Percentiles rank a stretch among this genome's conserved stretches.
Evolutionary conservation across 164 flowering plant genomes (phyloP).

Genomic region (Stephania japonica): DNA sequence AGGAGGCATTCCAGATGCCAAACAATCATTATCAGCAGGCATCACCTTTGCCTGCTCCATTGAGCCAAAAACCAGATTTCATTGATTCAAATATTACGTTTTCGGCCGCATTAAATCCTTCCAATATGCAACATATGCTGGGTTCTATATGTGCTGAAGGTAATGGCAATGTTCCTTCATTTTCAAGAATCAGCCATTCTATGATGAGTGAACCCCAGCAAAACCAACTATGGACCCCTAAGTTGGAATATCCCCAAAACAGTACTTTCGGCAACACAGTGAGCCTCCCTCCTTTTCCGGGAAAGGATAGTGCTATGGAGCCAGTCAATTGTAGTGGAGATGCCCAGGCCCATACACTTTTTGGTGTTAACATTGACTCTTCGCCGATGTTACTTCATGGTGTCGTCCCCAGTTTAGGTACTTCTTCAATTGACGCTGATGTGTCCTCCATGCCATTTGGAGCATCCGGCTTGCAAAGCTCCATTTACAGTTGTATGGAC

Average conservation of each 20-base stretch:
- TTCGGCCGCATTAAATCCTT: slow-evolving; percentile 32
- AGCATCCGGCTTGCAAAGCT: slow-evolving; percentile 51
- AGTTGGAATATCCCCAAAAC: slow-evolving; percentile 35
- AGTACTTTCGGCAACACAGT: slow-evolving; percentile 30
- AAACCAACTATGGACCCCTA: slow-evolving; percentile 46
- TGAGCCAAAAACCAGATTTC: slow-evolving; percentile 42
- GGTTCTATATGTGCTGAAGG: slow-evolving; percentile 47
- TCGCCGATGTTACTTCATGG: slow-evolving; percentile 48
- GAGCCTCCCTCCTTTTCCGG: slow-evolving; percentile 38
- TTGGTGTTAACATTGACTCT: slow-evolving; percentile 57
- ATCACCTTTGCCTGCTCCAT: slow-evolving; percentile 35
- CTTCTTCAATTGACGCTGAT: slow-evolving; percentile 42
- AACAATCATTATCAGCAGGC: slow-evolving; percentile 48
- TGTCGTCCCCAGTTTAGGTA: slow-evolving; percentile 39
- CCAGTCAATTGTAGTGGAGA: slow-evolving; percentile 43
- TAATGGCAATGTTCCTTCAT: slow-evolving; percentile 35
- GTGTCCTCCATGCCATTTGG: slow-evolving; percentile 43
- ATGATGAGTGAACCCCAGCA: slow-evolving; percentile 39
- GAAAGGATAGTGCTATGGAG: slow-evolving; percentile 39
- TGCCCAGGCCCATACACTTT: slow-evolving; percentile 47
- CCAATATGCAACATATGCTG: slow-evolving; percentile 38
- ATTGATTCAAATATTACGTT: slow-evolving; percentile 39
- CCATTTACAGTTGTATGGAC: slow-evolving; percentile 51
- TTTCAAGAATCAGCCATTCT: slow-evolving; percentile 37
- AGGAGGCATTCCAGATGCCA: slow-evolving; percentile 41